Conservation (phyloP, 2,329 filamentous ascomycete genomes). For the Sclerotinia minor region DNA sequence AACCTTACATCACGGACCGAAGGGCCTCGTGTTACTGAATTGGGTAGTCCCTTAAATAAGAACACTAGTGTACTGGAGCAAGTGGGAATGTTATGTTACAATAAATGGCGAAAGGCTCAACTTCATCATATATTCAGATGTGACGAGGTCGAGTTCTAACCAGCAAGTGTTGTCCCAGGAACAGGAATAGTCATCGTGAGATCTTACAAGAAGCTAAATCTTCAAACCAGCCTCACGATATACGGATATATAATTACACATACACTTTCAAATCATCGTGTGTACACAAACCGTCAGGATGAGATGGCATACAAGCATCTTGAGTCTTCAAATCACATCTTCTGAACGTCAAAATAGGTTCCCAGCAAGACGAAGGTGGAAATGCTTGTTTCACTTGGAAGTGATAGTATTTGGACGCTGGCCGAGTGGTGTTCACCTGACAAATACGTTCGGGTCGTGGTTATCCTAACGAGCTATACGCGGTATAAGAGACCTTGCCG, state of each 20-base stretch:
- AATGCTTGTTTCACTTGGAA: background rate
- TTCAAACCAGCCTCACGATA: no score
- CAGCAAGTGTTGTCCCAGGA: background rate
- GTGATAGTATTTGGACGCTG: background rate
- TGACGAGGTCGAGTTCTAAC: background rate
- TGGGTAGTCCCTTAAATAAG: background rate
- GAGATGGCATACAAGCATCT: background rate
- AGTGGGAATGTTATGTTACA: no score
- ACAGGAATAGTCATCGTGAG: background rate
- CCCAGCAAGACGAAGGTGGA: background rate
- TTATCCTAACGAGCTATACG: no score
- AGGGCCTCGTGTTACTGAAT: slow-evolving; percentile 4
- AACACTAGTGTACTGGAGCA: background rate
- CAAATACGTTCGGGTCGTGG: background rate
- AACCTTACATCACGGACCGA: slow-evolving; percentile 1
- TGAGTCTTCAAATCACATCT: background rate
- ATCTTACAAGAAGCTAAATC: no score
- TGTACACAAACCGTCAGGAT: background rate
- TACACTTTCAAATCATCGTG: background rate
- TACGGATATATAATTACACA: background rate
- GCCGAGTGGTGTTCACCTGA: background rate
- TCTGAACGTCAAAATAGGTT: background rate
- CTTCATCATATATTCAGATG: background rate
- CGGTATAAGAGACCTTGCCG: background rate
- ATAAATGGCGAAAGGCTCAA: no score